phyloP scores from a whole-genome alignment of 2,329 filamentous ascomycete genomes.

The Clonostachys sp. region DNA sequence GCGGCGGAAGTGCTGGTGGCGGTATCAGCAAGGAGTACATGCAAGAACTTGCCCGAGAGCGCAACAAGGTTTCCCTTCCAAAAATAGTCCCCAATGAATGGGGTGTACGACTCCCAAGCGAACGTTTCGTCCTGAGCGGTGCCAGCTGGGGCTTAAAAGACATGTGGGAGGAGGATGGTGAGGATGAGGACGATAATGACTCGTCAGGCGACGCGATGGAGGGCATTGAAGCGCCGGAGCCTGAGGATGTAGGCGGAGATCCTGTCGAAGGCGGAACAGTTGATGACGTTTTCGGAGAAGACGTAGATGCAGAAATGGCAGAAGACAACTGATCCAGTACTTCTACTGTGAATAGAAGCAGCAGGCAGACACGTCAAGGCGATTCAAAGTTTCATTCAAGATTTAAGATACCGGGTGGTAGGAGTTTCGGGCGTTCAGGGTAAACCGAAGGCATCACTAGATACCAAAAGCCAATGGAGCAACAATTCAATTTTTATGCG shows the following conservation, averaged over 20 bases:
- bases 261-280: slow-evolving; percentile 44
- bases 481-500: no score
- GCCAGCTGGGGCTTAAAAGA: slow-evolving; percentile 61
- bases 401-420: background rate
- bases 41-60: slow-evolving; percentile 66
- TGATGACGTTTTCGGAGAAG: slow-evolving; percentile 50
- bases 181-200: slow-evolving; percentile 32
- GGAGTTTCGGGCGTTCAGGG: no score
- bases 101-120: slow-evolving; percentile 62
- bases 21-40: slow-evolving; percentile 71
- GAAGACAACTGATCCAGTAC: slow-evolving; percentile 19
- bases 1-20: slow-evolving; percentile 44
- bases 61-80: slow-evolving; percentile 64
- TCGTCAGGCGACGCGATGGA: slow-evolving; percentile 43
- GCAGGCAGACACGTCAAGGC: no score
- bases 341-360: no score
- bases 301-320: slow-evolving; percentile 54
- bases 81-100: slow-evolving; percentile 60
- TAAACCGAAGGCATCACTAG: no score
- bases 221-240: slow-evolving; percentile 33
- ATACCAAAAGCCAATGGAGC: no score
- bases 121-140: slow-evolving; percentile 64
- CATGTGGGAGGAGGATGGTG: slow-evolving; percentile 46
- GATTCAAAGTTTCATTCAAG: no score
- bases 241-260: slow-evolving; percentile 35